phyloP scores from a whole-genome alignment of 2,329 filamentous ascomycete species.

The Nothomitra cinnamomea region DNA sequence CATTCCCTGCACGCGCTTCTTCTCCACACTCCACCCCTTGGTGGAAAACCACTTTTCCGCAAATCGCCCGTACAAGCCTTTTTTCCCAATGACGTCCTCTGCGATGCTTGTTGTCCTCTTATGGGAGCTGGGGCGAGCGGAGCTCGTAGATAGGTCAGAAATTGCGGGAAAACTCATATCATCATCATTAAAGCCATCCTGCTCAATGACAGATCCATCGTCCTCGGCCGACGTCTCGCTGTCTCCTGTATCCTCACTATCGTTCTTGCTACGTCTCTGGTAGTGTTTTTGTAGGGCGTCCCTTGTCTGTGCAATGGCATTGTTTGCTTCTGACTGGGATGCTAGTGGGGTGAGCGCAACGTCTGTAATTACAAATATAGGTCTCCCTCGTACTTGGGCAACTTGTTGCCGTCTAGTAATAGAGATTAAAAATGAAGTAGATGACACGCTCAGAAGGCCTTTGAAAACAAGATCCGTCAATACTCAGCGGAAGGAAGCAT shows the following conservation, averaged over 20 bases:
- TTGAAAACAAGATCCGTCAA: constrained; percentile 6
- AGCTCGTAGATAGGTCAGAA: not conserved
- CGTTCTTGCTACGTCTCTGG: not conserved
- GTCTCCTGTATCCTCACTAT: constrained; percentile 9
- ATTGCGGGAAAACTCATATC: not conserved
- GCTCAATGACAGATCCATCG: constrained; percentile 13
- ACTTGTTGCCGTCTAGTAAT: constrained; percentile 80
- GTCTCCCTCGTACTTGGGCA: constrained; percentile 64
- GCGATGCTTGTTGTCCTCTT: constrained; percentile 48
- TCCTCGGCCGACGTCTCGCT: constrained; percentile 17
- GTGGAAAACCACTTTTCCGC: constrained; percentile 83
- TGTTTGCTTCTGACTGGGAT: constrained; percentile 55
- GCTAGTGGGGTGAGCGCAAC: constrained; percentile 80
- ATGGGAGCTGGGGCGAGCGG: not conserved
- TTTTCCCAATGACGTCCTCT: constrained; percentile 71
- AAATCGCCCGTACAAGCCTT: constrained; percentile 75
- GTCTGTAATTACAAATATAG: constrained; percentile 75
- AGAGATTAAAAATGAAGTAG: constrained; percentile 66
- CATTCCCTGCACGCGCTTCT: constrained; percentile 51
- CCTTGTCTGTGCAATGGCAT: constrained; percentile 37
- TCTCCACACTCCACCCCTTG: constrained; percentile 61
- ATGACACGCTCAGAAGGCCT: constrained; percentile 76
- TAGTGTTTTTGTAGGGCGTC: constrained; percentile 7
- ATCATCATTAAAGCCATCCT: constrained; percentile 7
- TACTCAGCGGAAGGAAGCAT: not conserved